Conservation (phyloP, 2,329 filamentous ascomycete genomes). For the Sphaerulina musiva region DNA sequence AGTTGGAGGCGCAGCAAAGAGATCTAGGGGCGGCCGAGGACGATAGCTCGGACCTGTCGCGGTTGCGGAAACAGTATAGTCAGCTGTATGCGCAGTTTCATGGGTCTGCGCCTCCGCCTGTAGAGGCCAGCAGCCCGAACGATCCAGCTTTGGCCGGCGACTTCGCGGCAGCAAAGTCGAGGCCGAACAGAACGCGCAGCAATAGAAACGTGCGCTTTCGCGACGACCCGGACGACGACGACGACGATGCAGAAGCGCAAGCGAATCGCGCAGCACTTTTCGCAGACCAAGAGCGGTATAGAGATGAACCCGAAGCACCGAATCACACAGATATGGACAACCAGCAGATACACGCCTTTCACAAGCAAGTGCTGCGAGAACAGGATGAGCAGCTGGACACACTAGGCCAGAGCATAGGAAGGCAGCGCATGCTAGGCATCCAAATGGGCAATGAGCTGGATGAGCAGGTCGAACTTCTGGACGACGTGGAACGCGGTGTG, state of each 20-base stretch:
- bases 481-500: constrained; percentile 77
- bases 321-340: constrained; percentile 62
- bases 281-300: constrained; percentile 45
- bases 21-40: constrained; percentile 55
- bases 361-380: constrained; percentile 70
- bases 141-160: constrained; percentile 56
- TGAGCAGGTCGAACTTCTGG: constrained; percentile 77
- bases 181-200: constrained; percentile 37
- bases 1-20: constrained; percentile 58
- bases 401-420: constrained; percentile 75
- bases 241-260: constrained; percentile 43
- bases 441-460: constrained; percentile 96
- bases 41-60: constrained; percentile 53
- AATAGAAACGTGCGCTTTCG: constrained; percentile 65
- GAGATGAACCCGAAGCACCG: constrained; percentile 55
- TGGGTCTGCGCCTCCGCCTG: constrained; percentile 49
- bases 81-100: constrained; percentile 77
- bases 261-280: constrained; percentile 55
- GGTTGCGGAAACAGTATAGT: constrained; percentile 65
- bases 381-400: constrained; percentile 91
- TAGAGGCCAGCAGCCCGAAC: constrained; percentile 56
- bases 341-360: constrained; percentile 78
- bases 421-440: constrained; percentile 87
- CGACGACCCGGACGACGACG: constrained; percentile 46
- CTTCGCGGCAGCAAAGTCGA: constrained; percentile 55